Evolutionary conservation across 768 basidiomycete genomes (phyloP), one percentile per base, ranked within the genome.

Genomic region (Rhizopogon vinicolor): DNA sequence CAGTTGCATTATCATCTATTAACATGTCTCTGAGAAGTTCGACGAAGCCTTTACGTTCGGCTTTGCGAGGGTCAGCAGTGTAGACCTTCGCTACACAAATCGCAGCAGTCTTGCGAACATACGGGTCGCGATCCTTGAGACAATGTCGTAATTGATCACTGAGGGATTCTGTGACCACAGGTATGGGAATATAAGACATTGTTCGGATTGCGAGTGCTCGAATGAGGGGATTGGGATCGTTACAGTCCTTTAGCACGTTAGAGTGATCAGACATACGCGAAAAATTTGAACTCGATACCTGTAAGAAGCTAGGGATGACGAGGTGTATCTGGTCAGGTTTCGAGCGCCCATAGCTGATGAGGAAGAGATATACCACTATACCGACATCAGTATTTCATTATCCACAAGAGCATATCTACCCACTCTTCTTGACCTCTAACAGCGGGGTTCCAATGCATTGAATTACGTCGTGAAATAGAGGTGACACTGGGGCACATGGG

Each of bases 371-470:
- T 44, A 98, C 95, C 94, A 98, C 94, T 98, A 66, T 7, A 35
- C 35, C 29, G 22, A 2, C 12, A 43, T 41, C 53, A 57, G 44
- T 18, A 49, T 16, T 4, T 45, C 13, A 40, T 37, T 33, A 37
- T 22, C 25, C 29, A 43, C 28, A n/a, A 42, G 39, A 31, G 35
- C 18, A 16, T 40, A 49, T 44, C 46, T n/a, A 70, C 89, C 68
- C 62, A 94, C 95, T 99, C 80, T 99, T 99, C 82, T 99, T 99
- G 70, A 98, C 97, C 70, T 99, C 97, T 40, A 98, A 79, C 6
- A 95, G 75, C 44, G 96, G 97, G 9, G 93, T 94, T n/a, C 89
- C 87, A 59, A 99, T 79, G 66, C 94, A 97, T 67, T 93, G 91
- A 7, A 97, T 86, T 51, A 99, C 91, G 62, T 99, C 94, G n/a